A percentile compares a stretch with the other conserved stretches of the same genome.
Evolutionary conservation across 208 protist genomes (phyloP).

Genomic region (Leishmania amazonensis): DNA sequence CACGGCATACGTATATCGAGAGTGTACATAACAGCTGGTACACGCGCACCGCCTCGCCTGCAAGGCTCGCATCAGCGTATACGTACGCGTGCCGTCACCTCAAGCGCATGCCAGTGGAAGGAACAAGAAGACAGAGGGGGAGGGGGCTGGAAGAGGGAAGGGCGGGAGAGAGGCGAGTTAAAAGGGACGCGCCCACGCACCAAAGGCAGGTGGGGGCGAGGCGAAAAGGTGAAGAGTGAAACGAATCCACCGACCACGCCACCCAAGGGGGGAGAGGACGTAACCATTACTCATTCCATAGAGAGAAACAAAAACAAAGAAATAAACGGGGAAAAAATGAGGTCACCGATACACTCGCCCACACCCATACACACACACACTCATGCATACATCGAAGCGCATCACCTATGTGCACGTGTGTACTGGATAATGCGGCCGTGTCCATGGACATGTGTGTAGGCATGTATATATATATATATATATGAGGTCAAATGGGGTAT

Average conservation of each 20-base stretch:
- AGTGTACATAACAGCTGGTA: not conserved
- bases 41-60: not conserved
- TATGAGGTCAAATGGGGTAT: not conserved
- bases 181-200: not conserved
- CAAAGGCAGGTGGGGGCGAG: not conserved
- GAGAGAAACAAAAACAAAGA: not conserved
- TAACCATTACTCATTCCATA: not conserved
- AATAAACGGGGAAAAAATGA: not conserved
- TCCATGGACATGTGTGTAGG: not conserved
- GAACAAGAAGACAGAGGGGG: not conserved
- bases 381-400: not conserved
- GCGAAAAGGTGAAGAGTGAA: not conserved
- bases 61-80: not conserved
- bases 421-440: not conserved
- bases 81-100: not conserved
- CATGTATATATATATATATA: not conserved
- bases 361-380: no score
- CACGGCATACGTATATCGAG: not conserved
- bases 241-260: not conserved
- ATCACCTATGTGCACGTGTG: not conserved
- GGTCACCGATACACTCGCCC: not conserved
- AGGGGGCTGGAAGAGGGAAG: not conserved
- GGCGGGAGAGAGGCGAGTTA: not conserved
- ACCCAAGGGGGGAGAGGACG: not conserved
- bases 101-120: not conserved